These are phyloP conservation scores for Phytophthora quininea DNA, from an alignment of 352 stramenopile genomes.

Conservation along the genomic window DNA sequence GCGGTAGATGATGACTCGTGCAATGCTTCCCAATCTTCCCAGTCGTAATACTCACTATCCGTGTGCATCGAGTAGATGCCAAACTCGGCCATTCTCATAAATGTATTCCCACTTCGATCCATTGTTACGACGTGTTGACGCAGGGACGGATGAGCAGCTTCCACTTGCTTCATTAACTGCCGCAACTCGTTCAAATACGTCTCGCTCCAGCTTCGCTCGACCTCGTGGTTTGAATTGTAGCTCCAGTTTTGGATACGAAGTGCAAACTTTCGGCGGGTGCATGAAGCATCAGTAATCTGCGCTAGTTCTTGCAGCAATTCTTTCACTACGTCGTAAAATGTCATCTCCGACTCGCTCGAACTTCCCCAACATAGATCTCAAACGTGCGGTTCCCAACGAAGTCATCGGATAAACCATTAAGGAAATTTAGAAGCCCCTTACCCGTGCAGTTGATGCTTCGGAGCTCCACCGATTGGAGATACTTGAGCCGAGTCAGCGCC, in stretches of 20 bases:
- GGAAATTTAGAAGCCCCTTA: slow-evolving; percentile 33
- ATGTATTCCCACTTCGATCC: not conserved
- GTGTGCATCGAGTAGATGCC: slow-evolving; percentile 16
- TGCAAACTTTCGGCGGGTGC: slow-evolving; percentile 12
- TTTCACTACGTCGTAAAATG: slow-evolving; percentile 36
- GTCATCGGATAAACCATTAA: slow-evolving; percentile 30
- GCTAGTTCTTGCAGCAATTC: slow-evolving; percentile 8
- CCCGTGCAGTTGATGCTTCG: slow-evolving; percentile 39
- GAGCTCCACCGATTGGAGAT: slow-evolving; percentile 35
- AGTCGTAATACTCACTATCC: slow-evolving; percentile 11
- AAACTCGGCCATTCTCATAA: slow-evolving; percentile 24
- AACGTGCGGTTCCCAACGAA: slow-evolving; percentile 37
- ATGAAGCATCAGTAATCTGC: slow-evolving; percentile 2
- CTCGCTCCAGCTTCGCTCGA: slow-evolving; percentile 16
- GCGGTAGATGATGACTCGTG: not conserved
- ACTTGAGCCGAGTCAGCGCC: slow-evolving; percentile 38
- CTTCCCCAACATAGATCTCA: slow-evolving; percentile 35
- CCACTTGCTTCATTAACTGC: slow-evolving; percentile 15
- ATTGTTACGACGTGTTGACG: slow-evolving; percentile 5
- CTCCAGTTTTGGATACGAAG: slow-evolving; percentile 24
- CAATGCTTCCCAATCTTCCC: slow-evolving; percentile 14
- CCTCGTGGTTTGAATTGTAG: slow-evolving; percentile 10
- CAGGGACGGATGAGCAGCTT: slow-evolving; percentile 14
- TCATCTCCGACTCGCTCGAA: slow-evolving; percentile 11
- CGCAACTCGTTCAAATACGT: slow-evolving; percentile 12